These are phyloP conservation scores for Croton setiger DNA, from an alignment of 441 rosid genomes.

Conservation along the genomic window DNA sequence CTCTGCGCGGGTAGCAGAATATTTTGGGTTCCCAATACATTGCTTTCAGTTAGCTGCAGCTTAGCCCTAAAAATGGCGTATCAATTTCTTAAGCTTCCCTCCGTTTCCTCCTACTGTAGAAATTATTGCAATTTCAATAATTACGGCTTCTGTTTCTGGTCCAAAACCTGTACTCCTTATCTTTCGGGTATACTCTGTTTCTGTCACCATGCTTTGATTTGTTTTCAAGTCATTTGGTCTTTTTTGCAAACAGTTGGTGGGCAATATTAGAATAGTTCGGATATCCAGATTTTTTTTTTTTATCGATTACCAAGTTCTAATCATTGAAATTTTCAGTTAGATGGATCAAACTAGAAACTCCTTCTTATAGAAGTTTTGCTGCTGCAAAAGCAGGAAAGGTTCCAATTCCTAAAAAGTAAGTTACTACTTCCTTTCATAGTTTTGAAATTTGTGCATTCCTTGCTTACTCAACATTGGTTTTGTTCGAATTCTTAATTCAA, in stretches of 20 bases:
- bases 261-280: not conserved
- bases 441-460: not conserved
- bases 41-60: not conserved
- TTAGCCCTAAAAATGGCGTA: constrained; percentile 31
- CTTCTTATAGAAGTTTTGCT: constrained; percentile 44
- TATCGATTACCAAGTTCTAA: constrained; percentile 2
- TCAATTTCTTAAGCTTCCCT: constrained; percentile 42
- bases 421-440: not conserved
- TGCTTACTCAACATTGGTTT: constrained; percentile 1
- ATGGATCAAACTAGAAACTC: constrained; percentile 35
- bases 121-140: not conserved
- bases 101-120: constrained; percentile 31
- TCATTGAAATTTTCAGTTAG: constrained; percentile 35
- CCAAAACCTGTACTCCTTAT: constrained; percentile 33
- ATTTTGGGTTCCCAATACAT: not conserved
- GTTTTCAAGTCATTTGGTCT: constrained; percentile 12
- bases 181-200: constrained; percentile 27
- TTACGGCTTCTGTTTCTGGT: constrained; percentile 30
- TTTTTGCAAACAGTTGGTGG: constrained; percentile 31
- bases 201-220: not conserved
- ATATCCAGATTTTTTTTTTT: not conserved
- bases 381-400: constrained; percentile 49
- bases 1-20: too few species aligned
- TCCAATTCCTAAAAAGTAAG: constrained; percentile 57
- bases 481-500: not conserved